Evolutionary conservation across 2,329 filamentous ascomycete species (phyloP).

Genomic region (Akanthomyces lecanii): DNA sequence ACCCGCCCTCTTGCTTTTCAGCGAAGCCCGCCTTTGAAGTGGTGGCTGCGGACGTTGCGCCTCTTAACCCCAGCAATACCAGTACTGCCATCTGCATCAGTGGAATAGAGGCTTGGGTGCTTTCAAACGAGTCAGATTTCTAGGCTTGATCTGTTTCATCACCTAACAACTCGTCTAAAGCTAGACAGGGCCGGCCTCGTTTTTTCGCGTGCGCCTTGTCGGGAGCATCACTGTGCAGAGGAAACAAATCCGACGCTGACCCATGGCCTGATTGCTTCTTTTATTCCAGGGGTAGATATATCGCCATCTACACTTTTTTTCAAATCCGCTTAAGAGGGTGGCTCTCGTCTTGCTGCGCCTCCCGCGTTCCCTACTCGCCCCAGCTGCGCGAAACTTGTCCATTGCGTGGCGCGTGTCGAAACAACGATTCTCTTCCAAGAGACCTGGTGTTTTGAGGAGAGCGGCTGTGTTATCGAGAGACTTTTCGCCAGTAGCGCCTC

Average conservation of each 20-base stretch:
- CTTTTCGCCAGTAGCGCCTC: not conserved
- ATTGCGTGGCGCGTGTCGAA: not conserved
- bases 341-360: not conserved
- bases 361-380: not conserved
- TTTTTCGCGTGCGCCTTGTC: not conserved
- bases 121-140: not conserved
- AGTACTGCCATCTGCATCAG: not conserved
- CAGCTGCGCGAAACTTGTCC: conserved; percentile 2
- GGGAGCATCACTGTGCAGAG: not conserved
- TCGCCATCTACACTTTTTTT: conserved; percentile 14
- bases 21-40: conserved; percentile 6
- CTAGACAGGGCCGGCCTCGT: not conserved
- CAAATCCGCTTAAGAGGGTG: not conserved
- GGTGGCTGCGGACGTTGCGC: conserved; percentile 4
- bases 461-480: conserved; percentile 2
- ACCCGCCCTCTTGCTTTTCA: conserved; percentile 15
- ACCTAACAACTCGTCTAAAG: not conserved
- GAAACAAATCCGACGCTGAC: conserved; percentile 2
- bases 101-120: not conserved
- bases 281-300: conserved; percentile 17
- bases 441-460: not conserved
- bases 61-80: conserved; percentile 10
- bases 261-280: conserved; percentile 15
- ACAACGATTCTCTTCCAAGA: not conserved
- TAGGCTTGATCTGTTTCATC: not conserved